Evolutionary conservation across 2,329 filamentous ascomycete species (phyloP).

Genomic region (Phyllosticta paracitricarpa): DNA sequence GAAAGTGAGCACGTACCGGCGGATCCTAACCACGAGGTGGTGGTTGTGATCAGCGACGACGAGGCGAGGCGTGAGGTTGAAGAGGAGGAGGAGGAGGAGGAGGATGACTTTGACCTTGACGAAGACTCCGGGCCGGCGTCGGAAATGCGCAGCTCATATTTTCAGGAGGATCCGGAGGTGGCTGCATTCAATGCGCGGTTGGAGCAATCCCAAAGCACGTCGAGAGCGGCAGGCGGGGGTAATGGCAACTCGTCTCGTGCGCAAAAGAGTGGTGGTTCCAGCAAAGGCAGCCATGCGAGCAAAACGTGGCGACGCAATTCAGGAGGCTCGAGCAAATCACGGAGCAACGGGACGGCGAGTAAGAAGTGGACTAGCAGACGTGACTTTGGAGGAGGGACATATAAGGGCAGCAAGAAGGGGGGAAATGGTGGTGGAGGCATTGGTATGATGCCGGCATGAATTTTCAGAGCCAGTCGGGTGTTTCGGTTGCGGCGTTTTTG

Average conservation of each 20-base stretch:
- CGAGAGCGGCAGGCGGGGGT: not conserved
- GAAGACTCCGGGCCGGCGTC: not conserved
- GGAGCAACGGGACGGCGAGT: not conserved
- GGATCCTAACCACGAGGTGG: constrained; percentile 38
- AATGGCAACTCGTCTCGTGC: not conserved
- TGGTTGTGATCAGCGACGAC: constrained; percentile 23
- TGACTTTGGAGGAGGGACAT: constrained; percentile 4
- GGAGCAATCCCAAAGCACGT: constrained; percentile 1
- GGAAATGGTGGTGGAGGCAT: constrained; percentile 19
- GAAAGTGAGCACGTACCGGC: constrained; percentile 31
- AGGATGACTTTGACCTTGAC: constrained; percentile 1
- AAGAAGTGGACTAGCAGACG: constrained; percentile 9
- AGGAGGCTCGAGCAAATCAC: constrained; percentile 3
- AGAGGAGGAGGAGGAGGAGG: constrained; percentile 3
- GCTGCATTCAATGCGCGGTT: constrained; percentile 8
- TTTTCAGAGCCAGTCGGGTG: not conserved
- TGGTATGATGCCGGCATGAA: constrained; percentile 30
- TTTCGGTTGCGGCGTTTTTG: not conserved
- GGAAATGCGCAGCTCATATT: constrained; percentile 6
- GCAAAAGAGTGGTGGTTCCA: not conserved
- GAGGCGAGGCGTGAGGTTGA: constrained; percentile 10
- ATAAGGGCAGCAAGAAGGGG: constrained; percentile 1
- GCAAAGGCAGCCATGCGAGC: not conserved
- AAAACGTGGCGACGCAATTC: constrained; percentile 8
- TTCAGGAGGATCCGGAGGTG: constrained; percentile 6